Percentiles rank a stretch among this genome's conserved stretches.
Conservation (phyloP, 495 filamentous ascomycete species). For the Ramalina intermedia region DNA sequence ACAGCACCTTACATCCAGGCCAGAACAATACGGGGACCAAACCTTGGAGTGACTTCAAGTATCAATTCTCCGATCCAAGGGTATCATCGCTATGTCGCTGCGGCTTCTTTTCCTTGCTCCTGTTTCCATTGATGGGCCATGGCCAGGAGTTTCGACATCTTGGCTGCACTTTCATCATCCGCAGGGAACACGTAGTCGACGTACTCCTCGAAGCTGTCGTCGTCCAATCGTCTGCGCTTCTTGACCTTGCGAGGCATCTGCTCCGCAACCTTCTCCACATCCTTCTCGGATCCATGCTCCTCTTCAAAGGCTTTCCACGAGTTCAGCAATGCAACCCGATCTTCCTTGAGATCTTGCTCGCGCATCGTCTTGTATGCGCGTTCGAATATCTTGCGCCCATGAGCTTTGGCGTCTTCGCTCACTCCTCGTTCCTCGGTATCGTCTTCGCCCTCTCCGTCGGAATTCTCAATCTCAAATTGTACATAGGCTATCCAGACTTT, state of each 20-base stretch:
- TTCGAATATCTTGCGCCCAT: slow-evolving; percentile 72
- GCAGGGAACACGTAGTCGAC: slow-evolving; percentile 95
- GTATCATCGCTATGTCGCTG: not conserved
- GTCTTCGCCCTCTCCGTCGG: slow-evolving; percentile 48
- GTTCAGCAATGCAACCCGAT: slow-evolving; percentile 77
- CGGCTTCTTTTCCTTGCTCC: slow-evolving; percentile 22
- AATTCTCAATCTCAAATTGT: slow-evolving; percentile 85
- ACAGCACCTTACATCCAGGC: too few relatives aligned
- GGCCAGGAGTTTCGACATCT: slow-evolving; percentile 67
- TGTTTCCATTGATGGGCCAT: slow-evolving; percentile 87
- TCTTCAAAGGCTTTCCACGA: slow-evolving; percentile 86
- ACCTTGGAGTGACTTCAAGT: too few relatives aligned
- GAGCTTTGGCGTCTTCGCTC: slow-evolving; percentile 66
- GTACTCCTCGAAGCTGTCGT: slow-evolving; percentile 94
- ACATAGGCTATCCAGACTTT: slow-evolving; percentile 98
- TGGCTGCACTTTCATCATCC: slow-evolving; percentile 77
- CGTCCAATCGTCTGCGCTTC: slow-evolving; percentile 85
- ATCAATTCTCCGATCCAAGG: too few relatives aligned
- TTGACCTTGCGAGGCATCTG: slow-evolving; percentile 92
- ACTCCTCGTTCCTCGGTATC: slow-evolving; percentile 54
- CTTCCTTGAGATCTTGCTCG: slow-evolving; percentile 84
- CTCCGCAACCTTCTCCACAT: slow-evolving; percentile 71
- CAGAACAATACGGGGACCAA: too few relatives aligned
- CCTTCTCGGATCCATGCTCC: slow-evolving; percentile 61
- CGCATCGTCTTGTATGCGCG: slow-evolving; percentile 81